phyloP scores from a whole-genome alignment of 2,329 filamentous ascomycete genomes.

The Aspergillus sergii region DNA sequence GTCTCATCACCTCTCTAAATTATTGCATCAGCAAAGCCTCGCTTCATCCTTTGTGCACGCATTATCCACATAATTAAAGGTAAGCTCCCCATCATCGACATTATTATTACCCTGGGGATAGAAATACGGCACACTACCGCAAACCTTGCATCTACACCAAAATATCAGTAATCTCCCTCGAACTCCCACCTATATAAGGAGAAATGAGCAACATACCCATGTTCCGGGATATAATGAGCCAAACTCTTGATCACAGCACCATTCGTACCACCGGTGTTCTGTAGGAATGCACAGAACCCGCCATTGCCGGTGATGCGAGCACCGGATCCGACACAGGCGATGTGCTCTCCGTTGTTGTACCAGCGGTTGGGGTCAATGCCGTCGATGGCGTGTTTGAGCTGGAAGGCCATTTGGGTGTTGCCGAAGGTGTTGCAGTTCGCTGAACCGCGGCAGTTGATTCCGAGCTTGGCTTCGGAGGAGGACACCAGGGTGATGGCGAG shows the following conservation, averaged over 20 bases:
- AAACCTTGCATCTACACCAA: background rate
- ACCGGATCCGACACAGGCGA: background rate
- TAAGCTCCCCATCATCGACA: background rate
- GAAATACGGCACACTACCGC: background rate
- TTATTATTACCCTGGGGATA: background rate
- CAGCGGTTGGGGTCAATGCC: background rate
- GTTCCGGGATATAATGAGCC: background rate
- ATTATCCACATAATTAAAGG: background rate
- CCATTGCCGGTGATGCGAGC: background rate
- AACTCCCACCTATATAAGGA: no score
- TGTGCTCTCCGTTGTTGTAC: background rate
- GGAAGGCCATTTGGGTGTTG: background rate
- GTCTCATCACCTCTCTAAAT: background rate
- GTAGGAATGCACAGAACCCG: background rate
- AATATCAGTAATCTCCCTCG: background rate
- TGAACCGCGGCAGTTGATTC: background rate
- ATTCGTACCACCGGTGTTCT: background rate
- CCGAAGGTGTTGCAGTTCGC: background rate
- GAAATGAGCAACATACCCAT: background rate
- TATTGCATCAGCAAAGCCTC: background rate
- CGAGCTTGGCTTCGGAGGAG: background rate
- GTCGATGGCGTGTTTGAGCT: background rate
- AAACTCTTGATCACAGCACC: background rate
- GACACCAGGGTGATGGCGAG: background rate
- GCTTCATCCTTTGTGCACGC: background rate